A percentile compares a stretch with the other conserved stretches of the same genome.
Conservation (phyloP, 805 yeast genomes). For the Spathaspora boniae region DNA sequence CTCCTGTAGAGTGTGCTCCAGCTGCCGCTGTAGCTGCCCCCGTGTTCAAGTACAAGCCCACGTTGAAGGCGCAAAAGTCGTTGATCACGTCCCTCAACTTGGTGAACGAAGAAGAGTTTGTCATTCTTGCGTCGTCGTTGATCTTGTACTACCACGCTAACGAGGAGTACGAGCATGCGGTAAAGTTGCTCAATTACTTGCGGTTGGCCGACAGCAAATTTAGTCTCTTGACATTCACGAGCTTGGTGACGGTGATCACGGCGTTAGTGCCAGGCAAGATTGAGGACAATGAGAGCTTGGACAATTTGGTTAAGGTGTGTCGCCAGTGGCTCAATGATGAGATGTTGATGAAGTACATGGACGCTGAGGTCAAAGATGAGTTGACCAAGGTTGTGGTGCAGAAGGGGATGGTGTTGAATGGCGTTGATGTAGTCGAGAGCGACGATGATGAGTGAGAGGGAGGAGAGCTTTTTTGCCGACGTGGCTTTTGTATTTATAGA, state of each 20-base stretch:
- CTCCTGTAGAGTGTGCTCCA: too few species aligned
- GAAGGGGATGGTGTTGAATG: slow-evolving; percentile 32
- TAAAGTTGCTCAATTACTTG: slow-evolving; percentile 23
- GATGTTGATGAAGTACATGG: slow-evolving; percentile 16
- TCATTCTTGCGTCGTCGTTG: slow-evolving; percentile 27
- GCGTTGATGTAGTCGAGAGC: slow-evolving; percentile 14
- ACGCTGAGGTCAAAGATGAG: slow-evolving; percentile 20
- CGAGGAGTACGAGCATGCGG: slow-evolving; percentile 17
- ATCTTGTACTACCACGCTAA: slow-evolving; percentile 19
- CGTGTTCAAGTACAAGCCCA: slow-evolving; percentile 2
- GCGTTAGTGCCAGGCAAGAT: slow-evolving; percentile 14
- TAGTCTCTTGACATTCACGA: slow-evolving; percentile 31
- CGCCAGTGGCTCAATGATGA: slow-evolving; percentile 29
- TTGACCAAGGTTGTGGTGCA: slow-evolving; percentile 28
- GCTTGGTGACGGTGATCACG: slow-evolving; percentile 22
- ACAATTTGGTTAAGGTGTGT: slow-evolving; percentile 21
- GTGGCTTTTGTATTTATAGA: slow-evolving; percentile 1
- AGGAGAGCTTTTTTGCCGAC: background rate
- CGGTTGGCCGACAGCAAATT: slow-evolving; percentile 15
- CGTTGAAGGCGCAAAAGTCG: slow-evolving; percentile 14
- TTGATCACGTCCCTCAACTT: slow-evolving; percentile 30
- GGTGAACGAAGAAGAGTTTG: slow-evolving; percentile 31
- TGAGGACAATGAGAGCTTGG: slow-evolving; percentile 24
- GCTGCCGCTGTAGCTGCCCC: background rate
- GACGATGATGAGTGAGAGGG: slow-evolving; percentile 9